Base-by-base conservation (phyloP, 345 rosid species). In the Syzygium oleosum region DNA sequence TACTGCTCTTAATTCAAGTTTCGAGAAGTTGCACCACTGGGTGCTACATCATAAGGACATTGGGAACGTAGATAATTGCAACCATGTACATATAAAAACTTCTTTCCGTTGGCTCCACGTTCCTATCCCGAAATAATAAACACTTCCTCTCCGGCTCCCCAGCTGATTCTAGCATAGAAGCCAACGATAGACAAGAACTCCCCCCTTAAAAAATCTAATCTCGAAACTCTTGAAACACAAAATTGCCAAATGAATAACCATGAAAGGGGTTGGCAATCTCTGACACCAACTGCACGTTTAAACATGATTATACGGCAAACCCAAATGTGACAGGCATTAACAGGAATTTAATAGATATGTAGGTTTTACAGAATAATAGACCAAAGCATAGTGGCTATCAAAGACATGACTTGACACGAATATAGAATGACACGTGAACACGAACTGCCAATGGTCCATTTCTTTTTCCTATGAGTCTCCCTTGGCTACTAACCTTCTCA, bases 401-500 rank as follows among this genome's bases (percentile, higher is more conserved):
- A n/a, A 51, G 86, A 84, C 61, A 52, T 15, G 15, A 31, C 41
- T 52, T 17, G 61, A 17, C 61, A 84, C 15, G 4, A 84, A 31
- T 15, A 29, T 51, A 8, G 43, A 84, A 73, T 17, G 49, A 38
- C 23, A 34, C 23, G 7, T 38, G 11, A 73, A 38, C 5, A 73
- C 5, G 25, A 38, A 38, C 21, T 0, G 4, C 83, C 83, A 73
- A 49, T 13, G 58, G 84, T 73, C 9, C 52, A 9, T 78, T 52
- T 53, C 22, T 68, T 86, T 65, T n/a, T 61, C 25, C 79, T 77
- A n/a, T 31, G 27, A 17, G 54, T 85, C 53, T n/a, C 51, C 55
- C 14, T 52, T 54, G 23, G 63, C 29, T 78, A 87, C 92, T 88
- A 59, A 97, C 99, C 99, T 97, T 97, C 90, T 97, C 99, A 19